Percentiles rank a stretch among this genome's conserved stretches.
Conservation (phyloP, 805 yeast genomes). For the Grigorovia yakushimaensis region DNA sequence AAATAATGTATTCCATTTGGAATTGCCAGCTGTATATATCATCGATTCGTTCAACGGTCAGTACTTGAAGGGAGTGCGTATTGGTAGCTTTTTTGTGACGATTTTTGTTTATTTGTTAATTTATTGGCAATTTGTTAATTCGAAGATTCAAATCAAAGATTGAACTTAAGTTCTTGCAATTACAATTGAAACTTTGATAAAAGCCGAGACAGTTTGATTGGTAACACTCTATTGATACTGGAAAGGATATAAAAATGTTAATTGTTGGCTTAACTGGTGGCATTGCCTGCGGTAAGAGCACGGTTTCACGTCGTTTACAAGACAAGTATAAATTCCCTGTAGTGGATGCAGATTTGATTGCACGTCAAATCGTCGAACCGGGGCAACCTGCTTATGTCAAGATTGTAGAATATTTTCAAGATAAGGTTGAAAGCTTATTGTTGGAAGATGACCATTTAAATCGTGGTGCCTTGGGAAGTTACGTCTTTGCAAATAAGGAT, state of each 20-base stretch:
- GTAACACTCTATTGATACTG: too few species aligned
- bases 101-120: too few species aligned
- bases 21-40: slow-evolving; percentile 37
- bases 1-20: slow-evolving; percentile 29
- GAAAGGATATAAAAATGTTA: slow-evolving; percentile 39
- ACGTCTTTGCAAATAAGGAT: slow-evolving; percentile 61
- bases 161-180: too few species aligned
- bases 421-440: slow-evolving; percentile 40
- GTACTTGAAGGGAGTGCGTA: too few species aligned
- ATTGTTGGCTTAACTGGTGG: slow-evolving; percentile 96
- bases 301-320: slow-evolving; percentile 57
- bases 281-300: slow-evolving; percentile 93
- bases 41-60: too few species aligned
- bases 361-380: slow-evolving; percentile 76
- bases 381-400: slow-evolving; percentile 60
- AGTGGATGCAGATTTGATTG: slow-evolving; percentile 86
- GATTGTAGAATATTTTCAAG: slow-evolving; percentile 52
- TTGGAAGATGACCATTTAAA: slow-evolving; percentile 39
- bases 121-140: too few species aligned
- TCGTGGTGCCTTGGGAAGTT: slow-evolving; percentile 64
- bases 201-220: not conserved
- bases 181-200: not conserved
- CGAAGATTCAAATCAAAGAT: too few species aligned
- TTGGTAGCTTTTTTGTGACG: too few species aligned
- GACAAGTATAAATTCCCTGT: slow-evolving; percentile 46